Evolutionary conservation across 192 early-diverging fungal genomes (phyloP).

Genomic region (Rhizoclosmatium sp.): DNA sequence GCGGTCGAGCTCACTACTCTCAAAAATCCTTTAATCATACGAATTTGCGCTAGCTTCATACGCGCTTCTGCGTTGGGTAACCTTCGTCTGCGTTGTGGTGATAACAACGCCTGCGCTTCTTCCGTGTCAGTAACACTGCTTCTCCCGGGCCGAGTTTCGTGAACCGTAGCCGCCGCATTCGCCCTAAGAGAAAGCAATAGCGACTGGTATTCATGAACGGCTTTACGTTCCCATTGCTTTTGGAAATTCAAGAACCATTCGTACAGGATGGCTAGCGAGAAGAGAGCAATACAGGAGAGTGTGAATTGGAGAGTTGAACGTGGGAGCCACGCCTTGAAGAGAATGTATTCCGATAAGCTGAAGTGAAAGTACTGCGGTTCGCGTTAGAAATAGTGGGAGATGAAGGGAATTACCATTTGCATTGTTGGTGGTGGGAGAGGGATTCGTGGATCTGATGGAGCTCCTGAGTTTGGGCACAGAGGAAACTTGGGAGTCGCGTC

Average conservation of each 20-base stretch:
- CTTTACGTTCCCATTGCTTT: conserved; percentile 14
- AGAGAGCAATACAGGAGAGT: conserved; percentile 54
- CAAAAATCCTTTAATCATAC: conserved; percentile 10
- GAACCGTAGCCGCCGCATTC: not conserved
- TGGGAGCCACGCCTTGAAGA: conserved; percentile 61
- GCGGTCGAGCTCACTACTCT: conserved; percentile 48
- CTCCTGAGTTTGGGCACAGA: conserved; percentile 35
- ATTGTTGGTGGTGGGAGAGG: conserved; percentile 23
- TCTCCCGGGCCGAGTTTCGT: not conserved
- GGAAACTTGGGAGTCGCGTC: conserved; percentile 9
- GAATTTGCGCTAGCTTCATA: conserved; percentile 13
- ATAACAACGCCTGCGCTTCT: not conserved
- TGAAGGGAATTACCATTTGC: conserved; percentile 25
- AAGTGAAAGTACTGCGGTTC: conserved; percentile 51
- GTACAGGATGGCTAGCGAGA: conserved; percentile 49
- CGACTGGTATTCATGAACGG: not conserved
- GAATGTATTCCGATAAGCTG: conserved; percentile 46
- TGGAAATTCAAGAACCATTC: conserved; percentile 44
- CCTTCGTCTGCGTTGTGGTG: not conserved
- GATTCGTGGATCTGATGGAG: conserved; percentile 10
- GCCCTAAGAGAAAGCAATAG: not conserved
- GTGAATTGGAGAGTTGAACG: conserved; percentile 48
- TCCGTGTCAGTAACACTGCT: not conserved
- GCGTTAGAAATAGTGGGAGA: not conserved
- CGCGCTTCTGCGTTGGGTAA: not conserved